Percentiles rank a stretch among this genome's conserved stretches.
Evolutionary conservation across 2,329 filamentous ascomycete species (phyloP).

Genomic region (Paradendryphiella salina): DNA sequence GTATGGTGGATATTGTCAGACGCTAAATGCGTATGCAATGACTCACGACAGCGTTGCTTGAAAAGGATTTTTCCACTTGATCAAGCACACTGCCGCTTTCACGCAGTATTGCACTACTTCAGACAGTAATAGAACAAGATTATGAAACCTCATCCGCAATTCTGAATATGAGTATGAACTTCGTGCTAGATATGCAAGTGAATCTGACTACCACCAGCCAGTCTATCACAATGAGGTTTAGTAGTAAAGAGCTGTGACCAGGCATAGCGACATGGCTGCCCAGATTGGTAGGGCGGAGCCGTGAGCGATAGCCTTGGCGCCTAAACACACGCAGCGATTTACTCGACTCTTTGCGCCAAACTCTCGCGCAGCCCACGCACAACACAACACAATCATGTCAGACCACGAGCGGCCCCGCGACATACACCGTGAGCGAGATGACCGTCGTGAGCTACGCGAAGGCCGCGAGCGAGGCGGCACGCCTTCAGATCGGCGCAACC

Average conservation of each 20-base stretch:
- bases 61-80: neutral
- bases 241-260: too few species aligned
- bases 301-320: slow-evolving; percentile 13
- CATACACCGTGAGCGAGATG: slow-evolving; percentile 26
- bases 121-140: neutral
- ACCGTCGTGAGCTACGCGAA: slow-evolving; percentile 26
- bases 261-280: neutral
- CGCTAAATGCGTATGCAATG: neutral
- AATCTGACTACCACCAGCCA: too few species aligned
- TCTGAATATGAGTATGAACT: too few species aligned
- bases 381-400: slow-evolving; percentile 21
- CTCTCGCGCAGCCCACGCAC: neutral
- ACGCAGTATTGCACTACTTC: neutral
- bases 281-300: slow-evolving; percentile 1
- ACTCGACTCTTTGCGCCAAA: slow-evolving; percentile 7
- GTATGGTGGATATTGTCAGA: neutral
- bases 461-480: slow-evolving; percentile 28
- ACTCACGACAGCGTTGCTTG: neutral
- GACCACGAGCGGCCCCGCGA: slow-evolving; percentile 34
- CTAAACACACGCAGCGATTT: slow-evolving; percentile 1
- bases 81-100: neutral
- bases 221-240: too few species aligned
- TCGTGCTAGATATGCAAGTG: too few species aligned
- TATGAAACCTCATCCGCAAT: neutral
- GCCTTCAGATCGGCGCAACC: slow-evolving; percentile 35